Evolutionary conservation across 1,284 basidiomycete species (phyloP).

Genomic region (Bondarzewia mesenterica): DNA sequence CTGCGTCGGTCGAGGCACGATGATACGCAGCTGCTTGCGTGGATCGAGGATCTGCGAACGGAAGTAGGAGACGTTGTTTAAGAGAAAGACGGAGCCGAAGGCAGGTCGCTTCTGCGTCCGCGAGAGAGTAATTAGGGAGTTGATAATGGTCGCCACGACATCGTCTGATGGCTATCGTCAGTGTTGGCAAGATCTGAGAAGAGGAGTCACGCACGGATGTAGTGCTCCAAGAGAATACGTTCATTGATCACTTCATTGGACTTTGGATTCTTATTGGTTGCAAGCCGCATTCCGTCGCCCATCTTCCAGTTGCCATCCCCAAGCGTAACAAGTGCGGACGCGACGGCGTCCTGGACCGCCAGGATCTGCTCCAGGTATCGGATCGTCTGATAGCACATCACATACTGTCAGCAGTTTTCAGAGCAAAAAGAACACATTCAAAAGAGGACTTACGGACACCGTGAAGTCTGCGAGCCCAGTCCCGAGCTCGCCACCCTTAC

Average conservation of each 20-base stretch:
- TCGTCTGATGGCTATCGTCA: constrained; percentile 40
- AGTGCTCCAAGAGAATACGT: constrained; percentile 61
- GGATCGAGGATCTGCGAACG: constrained; percentile 50
- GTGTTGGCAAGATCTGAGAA: neutral
- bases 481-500: constrained; percentile 40
- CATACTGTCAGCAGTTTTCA: neutral
- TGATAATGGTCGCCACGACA: constrained; percentile 52
- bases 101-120: constrained; percentile 56
- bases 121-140: constrained; percentile 52
- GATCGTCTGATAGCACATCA: constrained; percentile 38
- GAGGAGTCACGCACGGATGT: constrained; percentile 42
- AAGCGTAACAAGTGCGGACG: constrained; percentile 53
- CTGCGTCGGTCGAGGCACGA: constrained; percentile 53
- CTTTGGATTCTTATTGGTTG: constrained; percentile 34
- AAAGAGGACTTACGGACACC: constrained; percentile 39
- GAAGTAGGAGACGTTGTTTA: constrained; percentile 71
- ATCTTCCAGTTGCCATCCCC: constrained; percentile 85
- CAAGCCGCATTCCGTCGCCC: constrained; percentile 66
- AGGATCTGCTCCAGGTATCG: constrained; percentile 62
- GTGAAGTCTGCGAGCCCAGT: constrained; percentile 60
- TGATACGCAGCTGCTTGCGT: constrained; percentile 29
- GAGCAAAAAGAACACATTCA: neutral
- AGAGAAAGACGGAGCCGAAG: constrained; percentile 64
- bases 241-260: constrained; percentile 43
- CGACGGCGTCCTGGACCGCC: constrained; percentile 57